Evolutionary conservation across 805 yeast species (phyloP), one percentile per base, ranked within the genome.

Genomic region (Saccharomycodes ludwigii): DNA sequence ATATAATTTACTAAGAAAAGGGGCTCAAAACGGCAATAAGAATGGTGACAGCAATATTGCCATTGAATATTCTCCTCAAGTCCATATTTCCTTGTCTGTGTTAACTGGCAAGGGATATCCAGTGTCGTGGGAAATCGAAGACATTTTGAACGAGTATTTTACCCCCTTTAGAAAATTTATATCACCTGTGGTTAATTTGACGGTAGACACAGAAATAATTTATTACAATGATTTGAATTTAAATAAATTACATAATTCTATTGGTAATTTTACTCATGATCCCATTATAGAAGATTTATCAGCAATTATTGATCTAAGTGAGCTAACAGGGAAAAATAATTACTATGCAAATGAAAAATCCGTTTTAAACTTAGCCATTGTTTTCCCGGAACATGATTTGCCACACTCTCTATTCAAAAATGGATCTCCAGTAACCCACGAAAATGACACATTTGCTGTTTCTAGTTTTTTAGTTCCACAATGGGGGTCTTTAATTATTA

Each of bases 231-330:
- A 59, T 31, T 43, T 61, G 27, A 43, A 53, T 24, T 33, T 57
- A 21, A 51, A 50, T 27, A 36, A 56, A 3, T 44, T 54, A 20
- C 43, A 42, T 10, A 42, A 32, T 1, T 28, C 57, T 0, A 39
- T 39, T 2, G 29, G 29, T 9, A 30, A 36, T 21, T n/a, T n/a
- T n/a, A n/a, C n/a, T n/a, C n/a, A n/a, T 13, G 29, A 32, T 12
- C 11, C 16, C 16, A 10, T 8, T 10, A 24, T 39, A 1, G 37
- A 41, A 10, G 79, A 79, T 34, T 61, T 86, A 21, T 67, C 93
- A 2, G 78, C 86, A 10, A 72, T 82, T 40, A 68, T 86, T 37
- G 91, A 88, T 54, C 73, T 73, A 42, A 85, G 91, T 3, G 94
- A 81, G 41, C 80, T 55, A 19, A 63, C 78, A 40, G 53, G 72